These are phyloP conservation scores for Narthecium ossifragum DNA, from an alignment of 106 monocot genomes.

Conservation along the genomic window DNA sequence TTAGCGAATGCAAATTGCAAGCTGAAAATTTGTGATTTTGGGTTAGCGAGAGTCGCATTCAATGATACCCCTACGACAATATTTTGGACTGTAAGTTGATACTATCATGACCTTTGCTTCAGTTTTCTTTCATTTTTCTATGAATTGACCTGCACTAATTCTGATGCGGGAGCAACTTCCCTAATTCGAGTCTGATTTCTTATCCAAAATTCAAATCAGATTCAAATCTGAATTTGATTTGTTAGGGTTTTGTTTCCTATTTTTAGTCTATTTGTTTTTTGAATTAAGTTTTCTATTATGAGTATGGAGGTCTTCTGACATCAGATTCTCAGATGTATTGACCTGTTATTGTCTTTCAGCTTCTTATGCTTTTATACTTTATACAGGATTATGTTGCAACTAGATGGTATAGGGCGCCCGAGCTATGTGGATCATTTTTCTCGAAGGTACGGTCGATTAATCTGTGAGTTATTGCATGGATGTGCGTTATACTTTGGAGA, in stretches of 20 bases:
- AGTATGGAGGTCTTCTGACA: too few relatives aligned
- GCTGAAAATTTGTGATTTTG: slow-evolving; percentile 92
- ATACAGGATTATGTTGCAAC: slow-evolving; percentile 97
- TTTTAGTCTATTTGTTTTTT: too few relatives aligned
- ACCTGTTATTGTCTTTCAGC: too few relatives aligned
- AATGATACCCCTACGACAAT: slow-evolving; percentile 73
- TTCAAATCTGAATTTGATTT: too few relatives aligned
- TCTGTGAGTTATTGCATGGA: too few relatives aligned
- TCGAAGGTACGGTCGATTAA: slow-evolving; percentile 90
- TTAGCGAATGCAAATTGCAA: slow-evolving; percentile 92
- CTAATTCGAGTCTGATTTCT: too few relatives aligned
- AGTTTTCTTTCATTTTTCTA: neutral
- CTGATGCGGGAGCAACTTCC: too few relatives aligned
- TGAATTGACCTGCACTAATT: neutral
- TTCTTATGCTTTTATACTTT: neutral
- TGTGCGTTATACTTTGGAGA: too few relatives aligned
- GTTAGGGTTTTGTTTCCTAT: neutral
- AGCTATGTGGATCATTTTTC: slow-evolving; percentile 92
- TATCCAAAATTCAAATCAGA: too few relatives aligned
- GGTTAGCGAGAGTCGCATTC: slow-evolving; percentile 88
- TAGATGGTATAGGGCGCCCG: slow-evolving; percentile 95
- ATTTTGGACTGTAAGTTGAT: slow-evolving; percentile 49
- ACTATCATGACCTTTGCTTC: neutral
- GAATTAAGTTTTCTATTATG: too few relatives aligned
- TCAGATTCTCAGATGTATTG: too few relatives aligned